phyloP scores from a whole-genome alignment of 257 asterid species.

The Solanum pinnatisectum region DNA sequence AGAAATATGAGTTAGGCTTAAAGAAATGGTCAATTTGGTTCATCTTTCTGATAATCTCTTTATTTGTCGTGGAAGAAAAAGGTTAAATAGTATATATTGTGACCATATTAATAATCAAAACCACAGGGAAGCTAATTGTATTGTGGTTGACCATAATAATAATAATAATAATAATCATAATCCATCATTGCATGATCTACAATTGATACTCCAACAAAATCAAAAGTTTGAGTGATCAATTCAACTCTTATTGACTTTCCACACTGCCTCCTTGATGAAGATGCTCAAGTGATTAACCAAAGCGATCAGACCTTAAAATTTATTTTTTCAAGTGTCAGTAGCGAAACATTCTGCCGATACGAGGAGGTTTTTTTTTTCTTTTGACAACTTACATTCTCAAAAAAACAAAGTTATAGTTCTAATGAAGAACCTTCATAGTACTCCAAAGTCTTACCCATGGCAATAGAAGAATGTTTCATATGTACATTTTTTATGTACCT shows the following conservation, averaged over 20 bases:
- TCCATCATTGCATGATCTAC: not conserved
- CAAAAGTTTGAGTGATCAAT: not conserved
- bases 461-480: not conserved
- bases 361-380: not conserved
- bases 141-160: not conserved
- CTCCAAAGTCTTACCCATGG: not conserved
- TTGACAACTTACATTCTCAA: not conserved
- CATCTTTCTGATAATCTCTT: not conserved
- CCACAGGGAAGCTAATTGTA: not conserved
- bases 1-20: not conserved
- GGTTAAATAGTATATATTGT: not conserved
- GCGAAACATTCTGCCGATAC: rapidly evolving
- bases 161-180: too few relatives aligned
- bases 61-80: not conserved
- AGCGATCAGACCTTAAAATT: not conserved
- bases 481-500: not conserved
- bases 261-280: not conserved
- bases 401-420: not conserved
- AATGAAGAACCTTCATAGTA: not conserved
- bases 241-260: not conserved
- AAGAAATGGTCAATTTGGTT: not conserved
- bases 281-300: not conserved
- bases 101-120: not conserved
- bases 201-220: not conserved
- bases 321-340: not conserved